Conservation (phyloP, 345 rosid species). For the Erucastrum elatum region DNA sequence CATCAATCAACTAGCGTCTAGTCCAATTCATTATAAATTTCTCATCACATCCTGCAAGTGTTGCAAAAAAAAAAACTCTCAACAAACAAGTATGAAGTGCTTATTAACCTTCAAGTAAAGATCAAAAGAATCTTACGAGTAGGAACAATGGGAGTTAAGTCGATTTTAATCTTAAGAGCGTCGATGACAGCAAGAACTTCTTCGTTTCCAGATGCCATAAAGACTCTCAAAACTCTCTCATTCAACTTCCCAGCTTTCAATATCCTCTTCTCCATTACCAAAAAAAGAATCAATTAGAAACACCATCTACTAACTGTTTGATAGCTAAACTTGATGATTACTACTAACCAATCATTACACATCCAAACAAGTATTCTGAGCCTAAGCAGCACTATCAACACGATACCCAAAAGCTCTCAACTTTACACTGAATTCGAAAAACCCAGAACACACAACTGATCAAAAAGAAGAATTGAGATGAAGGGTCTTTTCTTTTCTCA, state of each 20-base stretch:
- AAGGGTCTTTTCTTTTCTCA: neutral
- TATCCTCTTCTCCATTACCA: neutral
- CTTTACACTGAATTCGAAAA: neutral
- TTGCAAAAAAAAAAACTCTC: neutral
- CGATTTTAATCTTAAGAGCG: neutral
- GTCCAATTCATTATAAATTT: neutral
- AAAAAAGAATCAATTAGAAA: neutral
- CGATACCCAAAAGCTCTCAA: neutral
- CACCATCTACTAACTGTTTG: neutral
- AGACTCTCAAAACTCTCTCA: neutral
- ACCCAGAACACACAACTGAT: neutral
- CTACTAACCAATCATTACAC: neutral
- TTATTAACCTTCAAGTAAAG: neutral
- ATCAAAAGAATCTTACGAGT: neutral
- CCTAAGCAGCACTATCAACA: neutral
- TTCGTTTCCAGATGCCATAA: neutral
- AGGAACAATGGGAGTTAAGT: neutral
- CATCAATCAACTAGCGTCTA: slow-evolving; percentile 5
- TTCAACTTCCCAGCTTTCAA: neutral
- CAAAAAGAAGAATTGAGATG: neutral
- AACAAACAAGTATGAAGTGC: neutral
- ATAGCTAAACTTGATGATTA: too few species aligned
- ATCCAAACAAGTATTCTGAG: neutral
- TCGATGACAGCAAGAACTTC: neutral
- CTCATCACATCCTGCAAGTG: neutral